Evolutionary conservation across 169 alveolate genomes (phyloP), one percentile per base, ranked within the genome.

Genomic region (Plasmodium cynomolgi): DNA sequence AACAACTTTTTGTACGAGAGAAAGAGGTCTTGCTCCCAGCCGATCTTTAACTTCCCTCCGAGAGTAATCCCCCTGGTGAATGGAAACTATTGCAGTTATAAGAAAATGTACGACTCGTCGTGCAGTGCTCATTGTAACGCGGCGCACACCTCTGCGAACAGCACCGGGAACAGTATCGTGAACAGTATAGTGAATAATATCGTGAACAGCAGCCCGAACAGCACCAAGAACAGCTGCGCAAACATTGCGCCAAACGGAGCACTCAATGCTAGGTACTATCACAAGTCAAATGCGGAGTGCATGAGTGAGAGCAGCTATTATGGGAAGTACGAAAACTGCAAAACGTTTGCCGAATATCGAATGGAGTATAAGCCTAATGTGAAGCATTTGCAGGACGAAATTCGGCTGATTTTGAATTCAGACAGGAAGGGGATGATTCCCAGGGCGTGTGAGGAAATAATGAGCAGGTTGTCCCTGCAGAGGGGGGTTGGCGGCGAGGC

Each of bases 361-460:
- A 91, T 20, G 29, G 95, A 91, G 62, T 82, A 82, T 33, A 91
- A 91, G 77, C 54, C 75, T 83, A 82, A 91, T 83, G 47, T 50
- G 54, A 91, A 73, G 74, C 3, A 23, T 83, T 34, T 54, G 39
- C 82, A 81, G 58, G 92, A 91, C 11, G 95, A 91, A 15, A 91
- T 91, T 7, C 56, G 68, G 31, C 39, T 50, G 39, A 72, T 96
- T 41, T 82, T 96, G 29, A 88, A 94, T 83, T 96, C 97, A 39
- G 84, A 84, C 44, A 81, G 75, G 9, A 83, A 95, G 34, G 97
- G 97, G 39, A 94, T 96, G 71, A 96, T 96, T 37, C 97, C 97
- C 9, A 84, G 97, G 33, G 97, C 96, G 34, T 96, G 97, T 84
- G 97, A 96, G 62, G 92, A 92, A 33, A 93, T 96, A 37, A 93